A percentile compares a stretch with the other conserved stretches of the same genome.
Conservation (phyloP, 768 basidiomycete genomes). For the Gautieria morchelliformis region DNA sequence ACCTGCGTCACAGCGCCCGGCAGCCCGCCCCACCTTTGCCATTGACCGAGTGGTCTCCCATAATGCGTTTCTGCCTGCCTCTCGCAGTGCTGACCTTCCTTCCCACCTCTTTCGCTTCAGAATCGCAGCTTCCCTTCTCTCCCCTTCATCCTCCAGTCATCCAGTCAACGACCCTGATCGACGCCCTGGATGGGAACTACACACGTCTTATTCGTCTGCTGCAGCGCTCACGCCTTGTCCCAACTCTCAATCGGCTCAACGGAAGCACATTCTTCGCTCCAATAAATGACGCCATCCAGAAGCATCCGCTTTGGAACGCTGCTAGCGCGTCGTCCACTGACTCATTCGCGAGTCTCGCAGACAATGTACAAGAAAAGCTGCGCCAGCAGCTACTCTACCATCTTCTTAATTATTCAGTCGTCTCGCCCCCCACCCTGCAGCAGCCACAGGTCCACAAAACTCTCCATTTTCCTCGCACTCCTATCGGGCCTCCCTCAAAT, state of each 20-base stretch:
- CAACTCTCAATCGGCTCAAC: slow-evolving; percentile 81
- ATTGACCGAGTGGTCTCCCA: neutral
- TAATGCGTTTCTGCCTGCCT: neutral
- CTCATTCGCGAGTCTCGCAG: slow-evolving; percentile 35
- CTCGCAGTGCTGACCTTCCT: neutral
- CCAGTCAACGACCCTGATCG: slow-evolving; percentile 57
- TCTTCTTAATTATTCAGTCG: slow-evolving; percentile 72
- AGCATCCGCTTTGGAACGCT: slow-evolving; percentile 13
- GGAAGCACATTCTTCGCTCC: slow-evolving; percentile 87
- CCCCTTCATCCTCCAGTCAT: slow-evolving; percentile 13
- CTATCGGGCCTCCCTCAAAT: slow-evolving; percentile 48
- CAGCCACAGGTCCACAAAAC: slow-evolving; percentile 41
- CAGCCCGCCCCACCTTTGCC: neutral
- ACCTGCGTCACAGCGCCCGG: too few relatives aligned
- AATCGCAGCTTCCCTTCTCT: neutral
- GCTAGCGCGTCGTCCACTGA: slow-evolving; percentile 13
- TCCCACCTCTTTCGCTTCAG: neutral
- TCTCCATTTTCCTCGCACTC: slow-evolving; percentile 58
- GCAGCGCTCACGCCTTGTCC: slow-evolving; percentile 80
- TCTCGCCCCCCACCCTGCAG: slow-evolving; percentile 32
- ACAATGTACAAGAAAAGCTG: slow-evolving; percentile 77
- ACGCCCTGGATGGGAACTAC: slow-evolving; percentile 78
- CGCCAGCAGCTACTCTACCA: slow-evolving; percentile 94
- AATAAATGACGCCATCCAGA: slow-evolving; percentile 79
- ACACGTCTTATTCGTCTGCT: slow-evolving; percentile 64